These are phyloP conservation scores for Acarospora socialis DNA, from an alignment of 2,329 filamentous ascomycete species.

Conservation along the genomic window DNA sequence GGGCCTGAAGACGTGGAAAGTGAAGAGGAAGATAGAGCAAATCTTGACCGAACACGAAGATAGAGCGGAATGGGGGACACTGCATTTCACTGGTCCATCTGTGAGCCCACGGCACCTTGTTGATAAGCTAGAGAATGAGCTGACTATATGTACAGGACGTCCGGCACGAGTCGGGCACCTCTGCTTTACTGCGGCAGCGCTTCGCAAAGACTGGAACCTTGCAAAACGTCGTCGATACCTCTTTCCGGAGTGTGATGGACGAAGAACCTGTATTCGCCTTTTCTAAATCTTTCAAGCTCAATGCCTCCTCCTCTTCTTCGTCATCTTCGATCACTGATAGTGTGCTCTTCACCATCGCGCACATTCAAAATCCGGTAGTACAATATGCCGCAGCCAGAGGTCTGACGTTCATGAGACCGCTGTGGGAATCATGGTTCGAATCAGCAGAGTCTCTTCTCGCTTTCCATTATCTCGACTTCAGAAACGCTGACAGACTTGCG, in stretches of 20 bases:
- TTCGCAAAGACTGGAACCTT: constrained; percentile 57
- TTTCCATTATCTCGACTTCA: constrained; percentile 65
- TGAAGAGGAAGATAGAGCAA: constrained; percentile 38
- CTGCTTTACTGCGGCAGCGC: constrained; percentile 47
- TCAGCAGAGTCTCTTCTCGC: constrained; percentile 48
- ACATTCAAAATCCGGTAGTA: constrained; percentile 64
- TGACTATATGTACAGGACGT: constrained; percentile 32
- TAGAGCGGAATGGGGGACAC: constrained; percentile 68
- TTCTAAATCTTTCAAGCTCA: constrained; percentile 47
- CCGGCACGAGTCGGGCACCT: constrained; percentile 57
- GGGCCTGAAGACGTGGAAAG: constrained; percentile 29
- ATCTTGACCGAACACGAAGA: constrained; percentile 62
- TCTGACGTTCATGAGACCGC: constrained; percentile 60
- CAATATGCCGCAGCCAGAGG: constrained; percentile 67
- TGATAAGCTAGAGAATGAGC: background rate
- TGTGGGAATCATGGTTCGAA: constrained; percentile 65
- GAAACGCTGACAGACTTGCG: constrained; percentile 48
- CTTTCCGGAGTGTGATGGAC: constrained; percentile 57
- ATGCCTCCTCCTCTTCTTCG: constrained; percentile 22
- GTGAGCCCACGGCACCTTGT: constrained; percentile 19
- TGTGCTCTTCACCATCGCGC: constrained; percentile 59
- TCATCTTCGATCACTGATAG: constrained; percentile 30
- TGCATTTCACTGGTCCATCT: constrained; percentile 60
- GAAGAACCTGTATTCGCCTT: constrained; percentile 75
- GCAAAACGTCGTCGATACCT: constrained; percentile 50